Evolutionary conservation across 1,139 yeast species (phyloP).

Genomic region (Suhomyces maxii): DNA sequence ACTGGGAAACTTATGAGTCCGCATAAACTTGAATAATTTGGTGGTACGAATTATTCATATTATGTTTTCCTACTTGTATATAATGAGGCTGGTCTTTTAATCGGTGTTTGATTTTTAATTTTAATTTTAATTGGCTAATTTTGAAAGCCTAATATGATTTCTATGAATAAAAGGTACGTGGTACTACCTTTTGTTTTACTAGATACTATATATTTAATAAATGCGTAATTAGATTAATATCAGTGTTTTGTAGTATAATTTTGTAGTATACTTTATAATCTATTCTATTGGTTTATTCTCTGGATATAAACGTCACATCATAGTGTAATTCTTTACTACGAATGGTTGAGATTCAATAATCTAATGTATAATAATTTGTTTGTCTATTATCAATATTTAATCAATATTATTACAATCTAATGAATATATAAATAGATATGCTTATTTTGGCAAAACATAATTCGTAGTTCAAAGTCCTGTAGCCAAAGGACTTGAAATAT

Average conservation of each 20-base stretch:
- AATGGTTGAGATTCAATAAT: neutral
- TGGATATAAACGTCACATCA: no score
- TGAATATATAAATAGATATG: neutral
- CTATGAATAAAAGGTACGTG: conserved; percentile 10
- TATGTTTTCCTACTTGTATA: conserved; percentile 2
- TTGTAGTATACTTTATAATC: neutral
- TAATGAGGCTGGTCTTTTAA: neutral
- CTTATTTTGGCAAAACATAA: neutral
- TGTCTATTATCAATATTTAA: no score
- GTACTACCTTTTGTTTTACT: conserved; percentile 9
- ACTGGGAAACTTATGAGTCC: conserved; percentile 85
- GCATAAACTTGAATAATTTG: conserved; percentile 27
- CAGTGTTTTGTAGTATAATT: neutral
- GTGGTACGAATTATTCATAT: conserved; percentile 12
- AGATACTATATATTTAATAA: conserved; percentile 1
- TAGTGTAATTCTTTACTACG: no score
- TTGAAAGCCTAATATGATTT: neutral
- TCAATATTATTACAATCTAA: conserved; percentile 1
- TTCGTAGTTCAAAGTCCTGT: conserved; percentile 15
- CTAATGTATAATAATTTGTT: neutral
- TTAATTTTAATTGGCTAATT: conserved; percentile 6
- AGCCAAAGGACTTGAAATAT: conserved; percentile 67
- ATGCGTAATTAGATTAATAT: neutral
- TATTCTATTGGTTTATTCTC: no score
- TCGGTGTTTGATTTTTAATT: conserved; percentile 1